These are phyloP conservation scores for Bryopsis sp. DNA, from an alignment of 139 green algal species.

Conservation along the genomic window DNA sequence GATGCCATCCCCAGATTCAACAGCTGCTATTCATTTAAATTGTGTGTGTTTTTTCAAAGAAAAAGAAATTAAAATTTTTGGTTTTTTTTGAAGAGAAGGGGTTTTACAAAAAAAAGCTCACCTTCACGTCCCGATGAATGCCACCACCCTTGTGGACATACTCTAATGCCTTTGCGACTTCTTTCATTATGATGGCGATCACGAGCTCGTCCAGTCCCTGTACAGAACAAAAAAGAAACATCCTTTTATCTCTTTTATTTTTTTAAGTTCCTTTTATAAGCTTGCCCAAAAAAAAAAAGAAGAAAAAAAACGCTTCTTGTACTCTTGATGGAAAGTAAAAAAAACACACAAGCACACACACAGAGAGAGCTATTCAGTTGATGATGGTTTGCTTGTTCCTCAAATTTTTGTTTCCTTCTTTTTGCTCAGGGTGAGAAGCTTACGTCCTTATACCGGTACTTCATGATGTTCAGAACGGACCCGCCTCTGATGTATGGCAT, in stretches of 20 bases:
- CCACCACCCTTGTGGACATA: conserved; percentile 91
- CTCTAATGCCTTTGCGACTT: conserved; percentile 86
- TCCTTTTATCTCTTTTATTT: neutral
- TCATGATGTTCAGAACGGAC: conserved; percentile 80
- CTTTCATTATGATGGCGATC: conserved; percentile 90
- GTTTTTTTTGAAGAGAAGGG: neutral
- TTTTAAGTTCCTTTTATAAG: neutral
- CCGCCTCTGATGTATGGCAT: conserved; percentile 76
- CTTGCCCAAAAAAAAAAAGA: too few relatives aligned
- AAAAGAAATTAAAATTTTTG: neutral
- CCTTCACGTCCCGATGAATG: conserved; percentile 97
- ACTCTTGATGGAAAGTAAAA: too few relatives aligned
- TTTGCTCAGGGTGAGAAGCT: neutral
- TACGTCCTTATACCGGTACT: conserved; percentile 70
- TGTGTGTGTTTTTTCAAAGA: neutral
- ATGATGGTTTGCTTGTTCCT: too few relatives aligned
- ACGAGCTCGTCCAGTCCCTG: conserved; percentile 84
- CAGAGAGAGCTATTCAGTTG: too few relatives aligned
- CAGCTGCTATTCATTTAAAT: too few relatives aligned
- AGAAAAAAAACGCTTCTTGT: too few relatives aligned
- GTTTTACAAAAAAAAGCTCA: conserved; percentile 21
- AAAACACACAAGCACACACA: too few relatives aligned
- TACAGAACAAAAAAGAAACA: neutral
- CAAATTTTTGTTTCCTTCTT: neutral
- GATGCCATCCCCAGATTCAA: neutral